Evolutionary conservation across 2,329 filamentous ascomycete genomes (phyloP), one percentile per base, ranked within the genome.

Genomic region (Phaeomoniella chlamydospora): DNA sequence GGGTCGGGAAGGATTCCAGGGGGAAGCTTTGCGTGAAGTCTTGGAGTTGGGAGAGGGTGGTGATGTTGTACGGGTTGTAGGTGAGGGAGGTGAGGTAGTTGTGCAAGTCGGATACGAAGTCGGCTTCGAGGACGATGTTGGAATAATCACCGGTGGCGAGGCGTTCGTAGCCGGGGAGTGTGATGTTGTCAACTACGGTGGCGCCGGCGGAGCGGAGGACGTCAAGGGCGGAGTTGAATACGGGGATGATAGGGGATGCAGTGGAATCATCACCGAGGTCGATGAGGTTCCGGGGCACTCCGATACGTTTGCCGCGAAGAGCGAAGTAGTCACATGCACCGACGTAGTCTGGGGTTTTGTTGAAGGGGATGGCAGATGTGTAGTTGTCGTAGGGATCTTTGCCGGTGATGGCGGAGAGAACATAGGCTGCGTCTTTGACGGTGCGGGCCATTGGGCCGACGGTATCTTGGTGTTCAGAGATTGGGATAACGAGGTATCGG

Each of bases 401-500:
- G 2, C 70, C 70, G 3, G 62, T 68, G 34, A 85, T 81, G 3
- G 61, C 67, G 51, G 71, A 65, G 10, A 75, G 57, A 3, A 74
- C 42, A 40, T 69, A 63, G 2, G 71, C 71, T 2, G 70, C 71
- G 41, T 74, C 71, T 43, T 67, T 71, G 29, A 75, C 70, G 0
- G 68, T 70, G 30, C 69, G 59, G 2, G 70, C 63, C 61, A 75
- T 70, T 0, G 71, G 69, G 0, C 70, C 71, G 10, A 47, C 32
- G 1, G 45, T 47, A 47, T 86, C 81, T 46, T 80, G 75, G 46
- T 80, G 72, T 38, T 70, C 59, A 16, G 61, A 68, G 39, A 83
- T 72, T 1, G 80, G 79, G 9, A 84, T 70, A 1, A 81, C 77
- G 3, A 78, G 59, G 14, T 58, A 64, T 12, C 77, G 62, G 1